Evolutionary conservation across 495 filamentous ascomycete genomes (phyloP).

Genomic region (Aspergillus saccharolyticus): DNA sequence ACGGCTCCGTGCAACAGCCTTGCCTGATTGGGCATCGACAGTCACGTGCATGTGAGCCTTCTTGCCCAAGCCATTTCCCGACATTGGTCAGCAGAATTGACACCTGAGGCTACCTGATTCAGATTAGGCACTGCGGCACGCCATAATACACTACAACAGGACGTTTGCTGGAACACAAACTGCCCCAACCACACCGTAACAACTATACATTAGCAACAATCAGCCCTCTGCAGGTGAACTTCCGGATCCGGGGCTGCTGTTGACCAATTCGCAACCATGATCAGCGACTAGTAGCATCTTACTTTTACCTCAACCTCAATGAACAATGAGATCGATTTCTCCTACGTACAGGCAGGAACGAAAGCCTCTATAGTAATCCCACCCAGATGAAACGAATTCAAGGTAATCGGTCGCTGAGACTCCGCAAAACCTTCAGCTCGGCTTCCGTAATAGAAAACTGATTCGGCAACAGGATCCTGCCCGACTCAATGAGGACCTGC

Average conservation of each 20-base stretch:
- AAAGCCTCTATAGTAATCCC: not conserved
- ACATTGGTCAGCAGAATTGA: constrained; percentile 5
- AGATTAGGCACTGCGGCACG: no score
- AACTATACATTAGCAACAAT: no score
- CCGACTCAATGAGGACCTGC: constrained; percentile 30
- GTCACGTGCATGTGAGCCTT: constrained; percentile 17
- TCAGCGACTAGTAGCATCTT: not conserved
- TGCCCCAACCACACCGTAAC: no score
- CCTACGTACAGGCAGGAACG: not conserved
- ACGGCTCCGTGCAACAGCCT: constrained; percentile 22
- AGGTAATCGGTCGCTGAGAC: constrained; percentile 30
- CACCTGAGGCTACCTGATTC: not conserved
- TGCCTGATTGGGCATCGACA: constrained; percentile 22
- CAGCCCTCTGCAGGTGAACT: no score
- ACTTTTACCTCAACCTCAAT: constrained; percentile 3
- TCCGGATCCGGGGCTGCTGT: no score
- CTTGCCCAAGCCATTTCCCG: constrained; percentile 15
- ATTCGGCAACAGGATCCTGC: constrained; percentile 30
- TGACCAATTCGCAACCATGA: no score
- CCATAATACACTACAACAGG: no score
- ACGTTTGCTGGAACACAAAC: no score
- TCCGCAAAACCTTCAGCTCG: constrained; percentile 29
- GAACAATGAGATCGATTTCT: not conserved
- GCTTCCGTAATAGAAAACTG: constrained; percentile 29
- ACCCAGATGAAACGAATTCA: not conserved